Conservation (phyloP, 2,329 filamentous ascomycete species). For the Paecilomyces formosus region DNA sequence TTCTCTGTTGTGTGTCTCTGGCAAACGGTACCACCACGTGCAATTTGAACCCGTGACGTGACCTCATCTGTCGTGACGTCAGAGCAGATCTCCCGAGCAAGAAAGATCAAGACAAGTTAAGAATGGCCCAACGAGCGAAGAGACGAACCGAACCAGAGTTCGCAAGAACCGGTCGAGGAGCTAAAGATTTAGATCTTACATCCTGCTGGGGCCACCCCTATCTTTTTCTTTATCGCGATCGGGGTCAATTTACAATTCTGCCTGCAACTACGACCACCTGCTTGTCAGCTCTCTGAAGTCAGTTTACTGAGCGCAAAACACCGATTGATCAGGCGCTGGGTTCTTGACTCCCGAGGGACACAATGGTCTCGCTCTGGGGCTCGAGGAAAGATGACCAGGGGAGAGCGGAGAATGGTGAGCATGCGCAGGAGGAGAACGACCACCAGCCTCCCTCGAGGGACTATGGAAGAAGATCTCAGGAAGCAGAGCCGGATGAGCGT, state of each 20-base stretch:
- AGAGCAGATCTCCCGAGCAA: background rate
- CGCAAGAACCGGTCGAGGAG: background rate
- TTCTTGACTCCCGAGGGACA: conserved; percentile 5
- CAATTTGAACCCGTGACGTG: background rate
- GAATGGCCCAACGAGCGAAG: too few relatives aligned
- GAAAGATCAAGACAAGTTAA: too few relatives aligned
- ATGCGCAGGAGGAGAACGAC: conserved; percentile 23
- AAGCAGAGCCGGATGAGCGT: conserved; percentile 49
- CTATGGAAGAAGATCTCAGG: background rate
- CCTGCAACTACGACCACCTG: background rate
- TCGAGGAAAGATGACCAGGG: conserved; percentile 38
- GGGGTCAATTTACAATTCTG: too few relatives aligned
- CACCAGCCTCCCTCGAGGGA: conserved; percentile 15
- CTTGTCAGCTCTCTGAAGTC: background rate
- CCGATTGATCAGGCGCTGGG: background rate
- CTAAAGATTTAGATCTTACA: background rate
- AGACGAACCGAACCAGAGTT: background rate
- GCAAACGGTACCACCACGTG: background rate
- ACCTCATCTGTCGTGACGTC: background rate
- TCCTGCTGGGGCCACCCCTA: background rate
- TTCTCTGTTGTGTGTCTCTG: too few relatives aligned
- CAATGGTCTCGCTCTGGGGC: conserved; percentile 50
- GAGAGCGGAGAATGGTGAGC: conserved; percentile 17
- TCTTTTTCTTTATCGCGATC: background rate
- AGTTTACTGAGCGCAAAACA: background rate